Conservation (phyloP, 208 protist genomes). For the Acanthamoeba lenticulata region DNA sequence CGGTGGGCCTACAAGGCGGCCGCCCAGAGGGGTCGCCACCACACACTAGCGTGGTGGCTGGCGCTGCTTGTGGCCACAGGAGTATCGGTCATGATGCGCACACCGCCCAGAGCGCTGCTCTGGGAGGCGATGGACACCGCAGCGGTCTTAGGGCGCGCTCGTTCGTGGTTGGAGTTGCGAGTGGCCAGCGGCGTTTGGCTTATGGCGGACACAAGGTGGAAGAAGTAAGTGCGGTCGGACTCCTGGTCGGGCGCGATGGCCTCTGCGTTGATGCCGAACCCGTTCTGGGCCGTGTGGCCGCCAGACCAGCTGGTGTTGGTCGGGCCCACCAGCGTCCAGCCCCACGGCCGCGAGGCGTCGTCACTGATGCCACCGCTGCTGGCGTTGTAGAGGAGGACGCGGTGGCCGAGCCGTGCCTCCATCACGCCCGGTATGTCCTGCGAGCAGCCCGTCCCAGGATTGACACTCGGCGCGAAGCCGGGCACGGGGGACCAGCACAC, state of each 20-base stretch:
- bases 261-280: not conserved
- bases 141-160: no score
- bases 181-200: not conserved
- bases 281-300: not conserved
- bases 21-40: no score
- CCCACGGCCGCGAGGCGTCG: not conserved
- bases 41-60: no score
- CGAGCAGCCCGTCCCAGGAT: not conserved
- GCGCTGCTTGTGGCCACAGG: no score
- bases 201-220: not conserved
- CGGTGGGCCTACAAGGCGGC: no score
- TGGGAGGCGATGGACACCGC: not conserved
- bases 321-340: not conserved
- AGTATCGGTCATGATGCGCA: no score
- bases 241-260: not conserved
- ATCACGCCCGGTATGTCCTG: not conserved
- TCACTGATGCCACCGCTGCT: not conserved
- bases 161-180: not conserved
- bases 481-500: not conserved
- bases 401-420: not conserved
- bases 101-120: no score
- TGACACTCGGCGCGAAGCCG: not conserved
- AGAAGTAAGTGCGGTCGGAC: not conserved
- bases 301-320: not conserved
- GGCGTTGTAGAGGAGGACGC: not conserved